Base-by-base conservation (phyloP, 2,329 filamentous ascomycete genomes). In the Sarocladium kiliense region DNA sequence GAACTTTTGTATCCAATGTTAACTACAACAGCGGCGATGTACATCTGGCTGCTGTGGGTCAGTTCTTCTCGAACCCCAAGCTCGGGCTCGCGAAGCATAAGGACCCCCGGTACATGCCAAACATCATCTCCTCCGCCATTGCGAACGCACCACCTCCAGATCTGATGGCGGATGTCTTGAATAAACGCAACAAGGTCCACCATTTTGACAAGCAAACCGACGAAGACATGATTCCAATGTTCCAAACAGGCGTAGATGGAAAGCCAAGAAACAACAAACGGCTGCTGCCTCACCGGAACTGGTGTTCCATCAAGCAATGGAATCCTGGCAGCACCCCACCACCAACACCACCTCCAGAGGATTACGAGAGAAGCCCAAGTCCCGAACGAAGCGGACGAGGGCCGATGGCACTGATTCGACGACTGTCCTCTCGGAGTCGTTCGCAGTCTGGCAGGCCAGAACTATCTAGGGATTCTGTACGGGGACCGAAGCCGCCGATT, bases 101-200 rank as follows among this genome's bases (percentile, higher is more conserved):
- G 61, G 94, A 99, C 68, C 92, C 94, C 65, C 82, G 94, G 58
- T 99, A 99, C 68, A 99, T 99, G 88, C 89, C 91, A 3, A 99
- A 99, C 64, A 75, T 99, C 57, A 85, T 97, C 61, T 95, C 91
- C 1, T 97, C 92, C 0, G 91, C 92, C 12, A 97, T 99, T 66
- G 93, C 88, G 63, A 97, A 99, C 66, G 86, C 88, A 14, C 94
- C 95, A 4, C 90, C 92, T 18, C 88, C 92, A 0, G 89, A 94
- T 54, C 77, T 95, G 65, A 80, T 97, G 75, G 91, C 91, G 4
- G 93, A 99, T 69, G 82, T 96, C 53, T 80, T 99, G 58, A 97
- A 97, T 75, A 94, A 89, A 74, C 84, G 94, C 26, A 97, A 97
- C 76, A 97, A 87, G 69, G 70, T 88, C 1, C 85, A 88, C 61